Evolutionary conservation across 345 rosid genomes (phyloP).

Genomic region (Eucalyptus pauciflora): DNA sequence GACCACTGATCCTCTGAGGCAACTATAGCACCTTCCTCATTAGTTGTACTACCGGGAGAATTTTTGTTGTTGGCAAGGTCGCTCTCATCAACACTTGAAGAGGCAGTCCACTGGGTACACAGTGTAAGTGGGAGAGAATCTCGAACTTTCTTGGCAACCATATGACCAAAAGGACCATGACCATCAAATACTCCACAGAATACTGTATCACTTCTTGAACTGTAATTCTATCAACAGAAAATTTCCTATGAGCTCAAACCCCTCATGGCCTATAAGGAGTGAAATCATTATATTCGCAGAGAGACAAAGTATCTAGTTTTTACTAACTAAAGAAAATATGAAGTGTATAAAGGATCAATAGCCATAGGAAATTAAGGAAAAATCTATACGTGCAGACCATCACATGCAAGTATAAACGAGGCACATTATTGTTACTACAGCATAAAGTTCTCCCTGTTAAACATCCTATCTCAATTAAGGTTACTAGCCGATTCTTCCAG

Average conservation of each 20-base stretch:
- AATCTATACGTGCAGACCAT: background rate
- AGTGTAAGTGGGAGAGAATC: conserved; percentile 70
- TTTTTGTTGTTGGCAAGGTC: conserved; percentile 4
- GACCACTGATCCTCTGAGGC: conserved; percentile 62
- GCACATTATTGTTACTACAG: background rate
- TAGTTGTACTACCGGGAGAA: conserved; percentile 10
- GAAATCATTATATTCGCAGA: background rate
- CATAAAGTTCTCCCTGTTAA: background rate
- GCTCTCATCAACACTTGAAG: conserved; percentile 13
- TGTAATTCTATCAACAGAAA: conserved; percentile 47
- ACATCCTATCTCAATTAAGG: background rate
- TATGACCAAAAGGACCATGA: conserved; percentile 95
- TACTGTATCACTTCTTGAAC: conserved; percentile 50
- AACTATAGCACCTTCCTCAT: conserved; percentile 29
- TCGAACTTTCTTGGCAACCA: conserved; percentile 84
- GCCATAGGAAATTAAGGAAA: background rate
- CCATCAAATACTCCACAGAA: conserved; percentile 98
- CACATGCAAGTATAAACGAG: background rate
- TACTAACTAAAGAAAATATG: background rate
- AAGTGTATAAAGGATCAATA: background rate
- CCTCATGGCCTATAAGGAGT: background rate
- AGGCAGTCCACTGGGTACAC: conserved; percentile 45
- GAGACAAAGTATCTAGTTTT: background rate
- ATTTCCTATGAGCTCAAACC: conserved; percentile 1
- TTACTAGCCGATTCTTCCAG: background rate